These are phyloP conservation scores for Circinella minor DNA, from an alignment of 371 early-diverging fungal genomes.

Conservation along the genomic window DNA sequence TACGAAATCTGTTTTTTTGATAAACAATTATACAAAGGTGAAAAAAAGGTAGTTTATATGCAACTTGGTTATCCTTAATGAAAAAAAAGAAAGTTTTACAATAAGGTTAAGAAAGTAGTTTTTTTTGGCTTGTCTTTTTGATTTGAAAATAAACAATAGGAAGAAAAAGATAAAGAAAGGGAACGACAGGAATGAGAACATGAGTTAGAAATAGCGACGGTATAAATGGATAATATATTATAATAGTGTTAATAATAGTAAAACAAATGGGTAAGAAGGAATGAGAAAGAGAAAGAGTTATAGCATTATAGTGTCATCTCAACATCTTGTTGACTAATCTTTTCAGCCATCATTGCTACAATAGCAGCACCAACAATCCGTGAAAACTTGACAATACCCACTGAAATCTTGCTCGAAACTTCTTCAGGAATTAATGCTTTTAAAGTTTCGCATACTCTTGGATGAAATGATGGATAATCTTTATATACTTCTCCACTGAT, in stretches of 20 bases:
- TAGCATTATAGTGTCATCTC: constrained; percentile 19
- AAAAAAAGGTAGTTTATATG: no score
- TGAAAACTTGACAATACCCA: constrained; percentile 52
- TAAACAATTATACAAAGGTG: not conserved
- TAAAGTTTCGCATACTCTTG: constrained; percentile 46
- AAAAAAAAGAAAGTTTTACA: not conserved
- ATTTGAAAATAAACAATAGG: no score
- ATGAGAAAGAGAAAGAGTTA: not conserved
- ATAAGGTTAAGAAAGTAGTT: not conserved
- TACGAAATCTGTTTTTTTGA: no score
- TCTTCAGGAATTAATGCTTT: constrained; percentile 45
- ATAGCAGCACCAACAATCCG: constrained; percentile 57
- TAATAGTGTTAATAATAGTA: not conserved
- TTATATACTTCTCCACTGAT: constrained; percentile 53
- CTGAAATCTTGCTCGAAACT: constrained; percentile 42
- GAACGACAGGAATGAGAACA: no score
- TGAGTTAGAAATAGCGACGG: no score
- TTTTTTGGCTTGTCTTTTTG: not conserved
- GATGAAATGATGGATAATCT: constrained; percentile 54
- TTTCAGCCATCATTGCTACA: constrained; percentile 58
- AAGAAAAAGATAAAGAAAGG: no score
- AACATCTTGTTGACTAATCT: constrained; percentile 30
- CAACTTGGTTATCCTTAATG: not conserved
- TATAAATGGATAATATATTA: not conserved
- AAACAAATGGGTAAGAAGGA: not conserved